phyloP scores from a whole-genome alignment of 164 flowering plant species.

The Nelumbo lutea region DNA sequence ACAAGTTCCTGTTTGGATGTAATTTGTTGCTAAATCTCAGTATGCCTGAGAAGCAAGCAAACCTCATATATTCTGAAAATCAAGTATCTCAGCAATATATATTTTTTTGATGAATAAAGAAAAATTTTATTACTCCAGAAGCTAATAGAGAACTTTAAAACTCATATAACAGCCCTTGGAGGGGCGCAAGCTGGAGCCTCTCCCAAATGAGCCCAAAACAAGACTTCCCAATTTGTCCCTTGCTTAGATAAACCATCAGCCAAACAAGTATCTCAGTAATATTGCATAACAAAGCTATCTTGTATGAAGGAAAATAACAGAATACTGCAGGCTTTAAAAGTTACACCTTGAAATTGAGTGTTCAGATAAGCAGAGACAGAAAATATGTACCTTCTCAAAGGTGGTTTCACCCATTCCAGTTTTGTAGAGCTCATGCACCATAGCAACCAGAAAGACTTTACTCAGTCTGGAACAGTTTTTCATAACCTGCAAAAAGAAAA shows the following conservation, averaged over 20 bases:
- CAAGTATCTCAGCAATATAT: background rate
- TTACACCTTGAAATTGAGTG: background rate
- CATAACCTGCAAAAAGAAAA: slow-evolving; percentile 57
- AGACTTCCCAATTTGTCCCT: too few relatives aligned
- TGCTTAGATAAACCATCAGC: too few relatives aligned
- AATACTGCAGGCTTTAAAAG: background rate
- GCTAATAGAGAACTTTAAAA: too few relatives aligned
- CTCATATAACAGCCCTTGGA: too few relatives aligned
- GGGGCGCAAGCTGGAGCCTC: too few relatives aligned
- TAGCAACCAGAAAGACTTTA: slow-evolving; percentile 80
- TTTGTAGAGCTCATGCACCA: slow-evolving; percentile 89
- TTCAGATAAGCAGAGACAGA: background rate
- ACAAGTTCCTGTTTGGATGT: background rate
- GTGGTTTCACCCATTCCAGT: slow-evolving; percentile 91
- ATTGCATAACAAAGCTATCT: background rate
- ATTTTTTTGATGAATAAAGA: too few relatives aligned
- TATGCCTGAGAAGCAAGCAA: background rate
- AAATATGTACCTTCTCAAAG: slow-evolving; percentile 69
- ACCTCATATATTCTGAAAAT: background rate
- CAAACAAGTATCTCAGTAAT: too few relatives aligned
- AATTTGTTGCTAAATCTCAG: background rate
- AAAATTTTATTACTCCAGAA: too few relatives aligned
- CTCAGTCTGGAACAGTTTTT: slow-evolving; percentile 62
- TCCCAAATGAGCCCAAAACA: too few relatives aligned
- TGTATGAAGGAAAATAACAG: background rate